A percentile compares a stretch with the other conserved stretches of the same genome.
phyloP scores from a whole-genome alignment of 1,139 yeast genomes.

The Taiozyma sp. region DNA sequence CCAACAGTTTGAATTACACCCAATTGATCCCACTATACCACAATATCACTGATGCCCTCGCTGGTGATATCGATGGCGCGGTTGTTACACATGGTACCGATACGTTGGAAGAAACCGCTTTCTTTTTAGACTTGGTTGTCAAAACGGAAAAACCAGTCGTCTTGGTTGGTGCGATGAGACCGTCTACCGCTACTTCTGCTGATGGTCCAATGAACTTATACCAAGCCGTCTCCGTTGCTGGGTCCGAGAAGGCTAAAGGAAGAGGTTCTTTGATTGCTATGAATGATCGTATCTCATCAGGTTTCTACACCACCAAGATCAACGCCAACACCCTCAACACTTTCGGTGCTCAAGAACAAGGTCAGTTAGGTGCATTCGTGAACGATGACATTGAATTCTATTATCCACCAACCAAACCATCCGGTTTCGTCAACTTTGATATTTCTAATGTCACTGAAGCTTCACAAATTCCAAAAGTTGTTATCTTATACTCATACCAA shows the following conservation, averaged over 20 bases:
- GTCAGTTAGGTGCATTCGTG: constrained; percentile 52
- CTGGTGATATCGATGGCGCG: constrained; percentile 29
- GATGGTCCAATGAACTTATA: constrained; percentile 61
- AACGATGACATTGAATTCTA: constrained; percentile 43
- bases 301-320: constrained; percentile 50
- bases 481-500: constrained; percentile 48
- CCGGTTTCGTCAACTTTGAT: constrained; percentile 20
- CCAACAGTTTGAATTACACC: constrained; percentile 42
- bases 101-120: constrained; percentile 57
- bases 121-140: constrained; percentile 46
- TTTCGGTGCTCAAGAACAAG: constrained; percentile 51
- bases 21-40: constrained; percentile 28
- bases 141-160: constrained; percentile 47
- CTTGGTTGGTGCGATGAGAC: constrained; percentile 57
- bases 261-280: constrained; percentile 52
- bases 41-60: constrained; percentile 26
- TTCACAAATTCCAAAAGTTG: constrained; percentile 36
- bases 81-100: constrained; percentile 61
- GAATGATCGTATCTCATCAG: constrained; percentile 53
- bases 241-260: constrained; percentile 34
- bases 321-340: constrained; percentile 56
- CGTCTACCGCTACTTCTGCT: constrained; percentile 52
- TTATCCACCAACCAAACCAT: constrained; percentile 20
- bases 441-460: constrained; percentile 18
- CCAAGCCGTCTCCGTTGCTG: constrained; percentile 52